Percentiles rank a stretch among this genome's conserved stretches.
Evolutionary conservation across 177 flowering plant species (phyloP).

Genomic region (Vitis hybrid): DNA sequence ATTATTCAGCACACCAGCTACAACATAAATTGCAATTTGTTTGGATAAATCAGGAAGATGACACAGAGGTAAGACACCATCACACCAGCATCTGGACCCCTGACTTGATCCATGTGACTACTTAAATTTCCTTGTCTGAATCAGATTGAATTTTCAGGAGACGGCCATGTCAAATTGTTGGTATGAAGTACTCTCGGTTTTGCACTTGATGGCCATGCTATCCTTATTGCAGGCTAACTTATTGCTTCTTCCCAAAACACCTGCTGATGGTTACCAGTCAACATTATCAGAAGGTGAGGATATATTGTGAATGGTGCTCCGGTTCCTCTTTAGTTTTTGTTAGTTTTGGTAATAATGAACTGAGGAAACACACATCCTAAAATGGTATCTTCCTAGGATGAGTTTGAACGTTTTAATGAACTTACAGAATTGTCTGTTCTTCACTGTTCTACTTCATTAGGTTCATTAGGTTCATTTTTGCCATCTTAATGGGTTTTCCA

Average conservation of each 20-base stretch:
- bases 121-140: too few relatives aligned
- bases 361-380: too few relatives aligned
- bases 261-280: constrained; percentile 81
- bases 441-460: too few relatives aligned
- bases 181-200: constrained; percentile 90
- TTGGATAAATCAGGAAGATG: constrained; percentile 97
- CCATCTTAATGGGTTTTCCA: too few relatives aligned
- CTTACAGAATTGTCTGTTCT: too few relatives aligned
- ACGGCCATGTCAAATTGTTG: constrained; percentile 81
- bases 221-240: constrained; percentile 82
- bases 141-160: constrained; percentile 53
- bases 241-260: constrained; percentile 80
- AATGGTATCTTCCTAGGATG: too few relatives aligned
- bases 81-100: background rate
- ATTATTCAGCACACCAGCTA: constrained; percentile 66
- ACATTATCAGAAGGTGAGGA: constrained; percentile 88
- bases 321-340: too few relatives aligned
- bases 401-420: too few relatives aligned
- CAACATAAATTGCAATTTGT: constrained; percentile 77
- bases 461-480: too few relatives aligned
- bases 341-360: too few relatives aligned
- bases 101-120: constrained; percentile 12
- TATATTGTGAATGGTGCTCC: background rate
- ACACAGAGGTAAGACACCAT: constrained; percentile 60
- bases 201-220: constrained; percentile 92